Percentiles rank a stretch among this genome's conserved stretches.
These are phyloP conservation scores for Meredithiella fracta DNA, from an alignment of 2,329 filamentous ascomycete species.

Conservation along the genomic window DNA sequence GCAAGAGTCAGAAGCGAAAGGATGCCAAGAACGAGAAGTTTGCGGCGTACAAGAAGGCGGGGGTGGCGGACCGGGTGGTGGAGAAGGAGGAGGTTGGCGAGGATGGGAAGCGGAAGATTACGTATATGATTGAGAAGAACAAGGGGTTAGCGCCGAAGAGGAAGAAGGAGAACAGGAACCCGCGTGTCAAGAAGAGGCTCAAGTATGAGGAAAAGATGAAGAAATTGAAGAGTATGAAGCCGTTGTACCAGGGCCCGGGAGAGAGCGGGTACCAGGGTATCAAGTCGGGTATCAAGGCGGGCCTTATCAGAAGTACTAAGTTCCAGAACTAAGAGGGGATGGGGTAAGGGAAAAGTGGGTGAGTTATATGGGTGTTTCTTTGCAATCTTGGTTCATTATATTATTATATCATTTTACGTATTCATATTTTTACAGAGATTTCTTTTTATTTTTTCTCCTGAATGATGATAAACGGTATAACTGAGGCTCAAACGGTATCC, in stretches of 20 bases:
- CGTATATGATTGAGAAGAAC: conserved; percentile 91
- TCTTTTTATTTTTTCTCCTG: not conserved
- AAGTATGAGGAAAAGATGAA: conserved; percentile 95
- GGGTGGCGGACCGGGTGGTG: conserved; percentile 45
- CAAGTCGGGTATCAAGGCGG: conserved; percentile 85
- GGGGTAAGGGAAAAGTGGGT: conserved; percentile 14
- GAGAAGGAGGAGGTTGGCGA: conserved; percentile 53
- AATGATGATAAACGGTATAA: not conserved
- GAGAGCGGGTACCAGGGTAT: conserved; percentile 81
- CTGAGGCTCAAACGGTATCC: not conserved
- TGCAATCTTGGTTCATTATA: conserved; percentile 1
- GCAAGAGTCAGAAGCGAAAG: conserved; percentile 51
- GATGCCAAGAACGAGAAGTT: conserved; percentile 49
- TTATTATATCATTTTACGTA: not conserved
- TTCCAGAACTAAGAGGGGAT: conserved; percentile 34
- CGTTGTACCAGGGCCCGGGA: conserved; percentile 71
- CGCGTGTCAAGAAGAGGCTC: conserved; percentile 94
- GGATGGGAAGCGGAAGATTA: conserved; percentile 84
- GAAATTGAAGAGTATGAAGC: conserved; percentile 78
- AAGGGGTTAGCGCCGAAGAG: conserved; percentile 80
- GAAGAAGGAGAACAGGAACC: conserved; percentile 89
- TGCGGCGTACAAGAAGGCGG: conserved; percentile 42
- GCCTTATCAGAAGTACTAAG: conserved; percentile 84
- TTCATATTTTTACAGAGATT: not conserved
- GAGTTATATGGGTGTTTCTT: conserved; percentile 4